Base-by-base conservation (phyloP, 2,329 filamentous ascomycete species). In the Emericellopsis cladophorae region DNA sequence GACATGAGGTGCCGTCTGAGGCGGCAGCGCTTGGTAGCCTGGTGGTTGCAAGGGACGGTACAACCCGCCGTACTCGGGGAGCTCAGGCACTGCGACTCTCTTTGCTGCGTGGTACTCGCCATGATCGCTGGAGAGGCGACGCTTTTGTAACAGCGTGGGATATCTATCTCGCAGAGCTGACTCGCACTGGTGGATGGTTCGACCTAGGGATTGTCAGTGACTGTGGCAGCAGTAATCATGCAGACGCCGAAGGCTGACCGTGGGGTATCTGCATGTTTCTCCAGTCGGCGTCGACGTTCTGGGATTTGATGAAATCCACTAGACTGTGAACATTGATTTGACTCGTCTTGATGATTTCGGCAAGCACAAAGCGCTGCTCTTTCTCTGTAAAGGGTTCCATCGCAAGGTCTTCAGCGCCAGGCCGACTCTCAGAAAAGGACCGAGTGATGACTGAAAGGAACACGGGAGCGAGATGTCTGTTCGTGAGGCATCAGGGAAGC, bases 281-380 rank as follows among this genome's bases (percentile, higher is more conserved):
- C 66, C 66, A 71, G 40, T 65, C 58, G 8, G 66, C 64, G 44
- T 60, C 54, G 40, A 69, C 49, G 9, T 54, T 55, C 43, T 65
- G 55, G 32, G 51, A 46, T 45, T 51, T 65, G 48, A 76, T 60
- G 45, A 77, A 73, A 11, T 58, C 56, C 16, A 66, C 62, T 24
- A 77, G 54, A 15, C 53, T 54, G 10, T 59, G 53, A 21, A 73
- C 52, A 42, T 72, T 65, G 44, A 76, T 55, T 24, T 62, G 55
- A 57, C 72, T 76, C 44, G 62, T 63, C 49, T 76, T 77, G 55
- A 77, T 69, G 49, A 76, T 70, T 55, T 77, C 73, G 42, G 65
- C 69, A 42, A 77, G 63, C 45, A 76, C 59, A 51, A 74, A 74
- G 46, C 72, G 70, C 73, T 77, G 50, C 55, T 74, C 70, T 40